A percentile compares a stretch with the other conserved stretches of the same genome.
phyloP scores from a whole-genome alignment of 192 early-diverging fungal genomes.

The Phlyctochytrium bullatum region DNA sequence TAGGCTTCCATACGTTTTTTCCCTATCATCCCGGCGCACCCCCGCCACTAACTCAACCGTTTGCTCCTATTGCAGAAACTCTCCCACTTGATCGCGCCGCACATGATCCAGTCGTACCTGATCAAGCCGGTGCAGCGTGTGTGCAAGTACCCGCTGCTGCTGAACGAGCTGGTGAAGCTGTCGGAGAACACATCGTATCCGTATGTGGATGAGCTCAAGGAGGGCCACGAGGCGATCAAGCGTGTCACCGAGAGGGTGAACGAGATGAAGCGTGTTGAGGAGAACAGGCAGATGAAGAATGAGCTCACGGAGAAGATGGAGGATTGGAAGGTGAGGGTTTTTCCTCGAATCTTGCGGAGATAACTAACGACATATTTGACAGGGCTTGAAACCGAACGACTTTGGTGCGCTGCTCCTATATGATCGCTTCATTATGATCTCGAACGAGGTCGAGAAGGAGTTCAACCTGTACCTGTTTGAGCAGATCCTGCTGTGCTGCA shows the following conservation, averaged over 20 bases:
- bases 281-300: constrained; percentile 76
- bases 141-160: constrained; percentile 93
- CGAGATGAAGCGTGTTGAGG: constrained; percentile 85
- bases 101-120: constrained; percentile 7
- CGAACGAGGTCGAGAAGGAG: constrained; percentile 74
- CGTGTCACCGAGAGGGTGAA: constrained; percentile 86
- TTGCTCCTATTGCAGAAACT: constrained; percentile 1
- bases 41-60: neutral
- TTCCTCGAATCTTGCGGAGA: constrained; percentile 4
- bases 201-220: constrained; percentile 47
- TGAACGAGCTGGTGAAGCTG: constrained; percentile 56
- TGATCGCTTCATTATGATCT: constrained; percentile 84
- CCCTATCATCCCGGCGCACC: constrained; percentile 44
- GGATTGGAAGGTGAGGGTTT: constrained; percentile 75
- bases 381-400: constrained; percentile 66
- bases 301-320: constrained; percentile 83
- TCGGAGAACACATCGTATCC: constrained; percentile 32
- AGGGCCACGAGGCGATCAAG: constrained; percentile 79
- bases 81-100: constrained; percentile 16
- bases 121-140: constrained; percentile 52
- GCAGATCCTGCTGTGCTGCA: constrained; percentile 87
- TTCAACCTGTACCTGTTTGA: constrained; percentile 92
- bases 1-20: constrained; percentile 59
- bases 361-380: neutral
- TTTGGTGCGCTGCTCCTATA: constrained; percentile 82